Conservation (phyloP, 2,329 filamentous ascomycete species). For the Alternaria viburni region DNA sequence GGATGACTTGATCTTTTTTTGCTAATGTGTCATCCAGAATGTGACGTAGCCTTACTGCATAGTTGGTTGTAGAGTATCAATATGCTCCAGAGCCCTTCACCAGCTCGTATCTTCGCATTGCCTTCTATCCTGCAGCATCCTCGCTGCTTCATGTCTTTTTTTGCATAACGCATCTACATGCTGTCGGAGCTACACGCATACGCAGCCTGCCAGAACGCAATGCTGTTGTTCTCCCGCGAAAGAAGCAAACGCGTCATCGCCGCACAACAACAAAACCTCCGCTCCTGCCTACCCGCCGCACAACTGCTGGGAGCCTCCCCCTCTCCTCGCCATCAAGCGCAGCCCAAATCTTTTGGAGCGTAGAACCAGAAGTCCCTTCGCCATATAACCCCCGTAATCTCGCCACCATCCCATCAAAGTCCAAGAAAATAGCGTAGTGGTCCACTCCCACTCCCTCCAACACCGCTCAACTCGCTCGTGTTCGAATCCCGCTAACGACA, state of each 20-base stretch:
- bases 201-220: neutral
- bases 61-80: neutral
- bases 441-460: neutral
- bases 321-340: neutral
- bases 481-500: neutral
- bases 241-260: neutral
- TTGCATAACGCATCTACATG: neutral
- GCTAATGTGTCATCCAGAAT: neutral
- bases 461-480: neutral
- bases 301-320: neutral
- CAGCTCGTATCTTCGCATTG: neutral
- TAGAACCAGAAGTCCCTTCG: neutral
- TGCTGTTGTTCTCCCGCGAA: neutral
- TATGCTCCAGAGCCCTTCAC: neutral
- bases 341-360: too few relatives aligned
- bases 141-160: neutral
- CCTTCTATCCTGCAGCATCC: neutral
- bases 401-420: neutral
- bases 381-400: neutral
- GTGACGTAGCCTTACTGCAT: too few relatives aligned
- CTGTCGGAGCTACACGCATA: neutral
- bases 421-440: neutral
- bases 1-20: neutral
- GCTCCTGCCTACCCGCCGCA: neutral
- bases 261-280: neutral